Conservation (phyloP, 306 rosid genomes). For the Quercus robur region DNA sequence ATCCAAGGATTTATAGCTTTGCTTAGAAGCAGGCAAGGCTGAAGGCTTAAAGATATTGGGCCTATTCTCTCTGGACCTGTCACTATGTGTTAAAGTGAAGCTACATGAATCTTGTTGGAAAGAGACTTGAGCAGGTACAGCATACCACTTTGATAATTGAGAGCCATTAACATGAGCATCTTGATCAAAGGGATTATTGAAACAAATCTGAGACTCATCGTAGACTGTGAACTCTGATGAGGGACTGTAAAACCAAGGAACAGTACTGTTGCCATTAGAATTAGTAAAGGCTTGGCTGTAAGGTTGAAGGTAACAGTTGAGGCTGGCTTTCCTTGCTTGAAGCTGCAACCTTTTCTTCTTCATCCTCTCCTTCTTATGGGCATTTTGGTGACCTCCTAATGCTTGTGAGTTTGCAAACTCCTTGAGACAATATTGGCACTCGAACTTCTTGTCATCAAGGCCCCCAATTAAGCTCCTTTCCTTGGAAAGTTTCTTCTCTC, state of each 20-base stretch:
- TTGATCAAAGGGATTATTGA: slow-evolving; percentile 45
- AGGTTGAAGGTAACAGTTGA: slow-evolving; percentile 73
- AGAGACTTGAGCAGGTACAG: slow-evolving; percentile 16
- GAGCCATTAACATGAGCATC: slow-evolving; percentile 21
- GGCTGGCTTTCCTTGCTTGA: slow-evolving; percentile 75
- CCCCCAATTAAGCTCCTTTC: slow-evolving; percentile 29
- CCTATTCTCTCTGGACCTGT: slow-evolving; percentile 11
- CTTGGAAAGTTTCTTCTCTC: slow-evolving; percentile 26
- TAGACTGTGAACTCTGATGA: slow-evolving; percentile 41
- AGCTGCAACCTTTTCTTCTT: slow-evolving; percentile 90
- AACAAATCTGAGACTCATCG: slow-evolving; percentile 69
- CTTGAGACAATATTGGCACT: slow-evolving; percentile 87
- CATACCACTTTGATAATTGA: slow-evolving; percentile 41
- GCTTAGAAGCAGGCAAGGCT: slow-evolving; percentile 39
- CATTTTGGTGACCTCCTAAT: slow-evolving; percentile 95
- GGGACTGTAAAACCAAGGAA: slow-evolving; percentile 64
- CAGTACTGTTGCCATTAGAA: slow-evolving; percentile 34
- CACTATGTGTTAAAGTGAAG: slow-evolving; percentile 48
- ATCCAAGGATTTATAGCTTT: slow-evolving; percentile 63
- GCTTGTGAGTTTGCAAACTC: slow-evolving; percentile 94
- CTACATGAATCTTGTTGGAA: slow-evolving; percentile 33
- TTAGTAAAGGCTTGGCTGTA: slow-evolving; percentile 28
- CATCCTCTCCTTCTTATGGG: slow-evolving; percentile 95
- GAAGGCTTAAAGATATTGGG: slow-evolving; percentile 43
- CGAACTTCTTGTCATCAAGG: slow-evolving; percentile 47